Conservation (phyloP, 441 rosid genomes). For the Melianthus villosus region DNA sequence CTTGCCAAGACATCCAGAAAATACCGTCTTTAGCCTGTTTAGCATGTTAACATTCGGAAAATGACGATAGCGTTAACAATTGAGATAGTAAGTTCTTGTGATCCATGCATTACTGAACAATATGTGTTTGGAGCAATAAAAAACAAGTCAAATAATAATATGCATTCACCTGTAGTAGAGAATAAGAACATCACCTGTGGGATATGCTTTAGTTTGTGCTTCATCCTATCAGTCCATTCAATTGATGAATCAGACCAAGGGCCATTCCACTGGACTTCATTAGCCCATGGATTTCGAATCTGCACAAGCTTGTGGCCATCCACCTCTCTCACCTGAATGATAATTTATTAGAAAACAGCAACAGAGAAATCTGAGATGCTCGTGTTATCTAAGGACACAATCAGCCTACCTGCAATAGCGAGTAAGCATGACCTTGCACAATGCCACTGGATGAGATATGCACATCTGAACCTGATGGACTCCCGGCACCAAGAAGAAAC, state of each 20-base stretch:
- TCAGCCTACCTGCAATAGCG: slow-evolving; percentile 66
- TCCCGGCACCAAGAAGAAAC: slow-evolving; percentile 98
- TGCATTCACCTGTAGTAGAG: not conserved
- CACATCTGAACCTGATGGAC: slow-evolving; percentile 99
- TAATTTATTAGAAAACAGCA: not conserved
- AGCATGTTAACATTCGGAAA: slow-evolving; percentile 11
- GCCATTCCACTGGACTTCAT: slow-evolving; percentile 99
- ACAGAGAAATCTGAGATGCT: too few species aligned
- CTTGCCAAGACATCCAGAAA: slow-evolving; percentile 99
- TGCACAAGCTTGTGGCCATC: slow-evolving; percentile 98
- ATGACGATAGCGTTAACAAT: too few species aligned
- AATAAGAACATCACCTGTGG: slow-evolving; percentile 52
- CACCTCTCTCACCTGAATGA: slow-evolving; percentile 82
- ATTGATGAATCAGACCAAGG: slow-evolving; percentile 97
- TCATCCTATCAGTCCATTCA: slow-evolving; percentile 97
- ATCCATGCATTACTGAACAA: too few species aligned
- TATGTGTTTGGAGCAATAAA: too few species aligned
- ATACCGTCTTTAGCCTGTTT: slow-evolving; percentile 94
- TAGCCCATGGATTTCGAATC: slow-evolving; percentile 98
- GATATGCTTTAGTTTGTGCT: slow-evolving; percentile 84
- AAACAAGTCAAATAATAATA: too few species aligned
- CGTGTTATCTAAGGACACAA: too few species aligned
- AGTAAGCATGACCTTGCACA: slow-evolving; percentile 99
- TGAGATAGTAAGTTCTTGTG: too few species aligned
- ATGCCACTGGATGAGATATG: slow-evolving; percentile 98